Percentiles rank a stretch among this genome's conserved stretches.
These are phyloP conservation scores for Capsicum rhomboideum DNA, from an alignment of 257 asterid genomes.

Conservation along the genomic window DNA sequence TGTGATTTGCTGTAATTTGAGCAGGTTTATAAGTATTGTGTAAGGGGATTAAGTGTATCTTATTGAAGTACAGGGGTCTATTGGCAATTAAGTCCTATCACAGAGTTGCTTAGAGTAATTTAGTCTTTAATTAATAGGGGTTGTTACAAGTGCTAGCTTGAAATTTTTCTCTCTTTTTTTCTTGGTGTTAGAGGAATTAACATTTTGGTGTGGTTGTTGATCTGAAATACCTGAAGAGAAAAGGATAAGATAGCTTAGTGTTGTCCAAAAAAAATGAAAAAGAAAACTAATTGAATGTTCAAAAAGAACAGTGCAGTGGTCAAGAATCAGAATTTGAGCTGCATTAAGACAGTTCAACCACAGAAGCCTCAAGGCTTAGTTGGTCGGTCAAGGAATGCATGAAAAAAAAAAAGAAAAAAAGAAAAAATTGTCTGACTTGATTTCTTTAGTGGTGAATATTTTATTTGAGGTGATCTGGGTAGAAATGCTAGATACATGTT, in stretches of 20 bases:
- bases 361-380: neutral
- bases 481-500: neutral
- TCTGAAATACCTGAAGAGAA: neutral
- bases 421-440: neutral
- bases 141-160: neutral
- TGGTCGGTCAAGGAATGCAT: neutral
- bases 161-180: neutral
- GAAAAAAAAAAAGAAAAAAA: neutral
- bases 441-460: neutral
- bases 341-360: neutral
- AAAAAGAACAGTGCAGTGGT: neutral
- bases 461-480: neutral
- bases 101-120: neutral
- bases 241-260: neutral
- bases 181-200: neutral
- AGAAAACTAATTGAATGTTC: neutral
- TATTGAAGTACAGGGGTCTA: neutral
- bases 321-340: neutral
- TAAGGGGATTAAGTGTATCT: neutral
- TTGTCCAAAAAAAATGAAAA: neutral
- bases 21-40: neutral
- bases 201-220: neutral
- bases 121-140: neutral
- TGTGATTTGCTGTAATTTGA: neutral
- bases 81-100: neutral